Evolutionary conservation across 225 moss, liverwort and hornwort genomes (phyloP), one percentile per base, ranked within the genome.

Genomic region (Bryoerythrophyllum caledonicum): DNA sequence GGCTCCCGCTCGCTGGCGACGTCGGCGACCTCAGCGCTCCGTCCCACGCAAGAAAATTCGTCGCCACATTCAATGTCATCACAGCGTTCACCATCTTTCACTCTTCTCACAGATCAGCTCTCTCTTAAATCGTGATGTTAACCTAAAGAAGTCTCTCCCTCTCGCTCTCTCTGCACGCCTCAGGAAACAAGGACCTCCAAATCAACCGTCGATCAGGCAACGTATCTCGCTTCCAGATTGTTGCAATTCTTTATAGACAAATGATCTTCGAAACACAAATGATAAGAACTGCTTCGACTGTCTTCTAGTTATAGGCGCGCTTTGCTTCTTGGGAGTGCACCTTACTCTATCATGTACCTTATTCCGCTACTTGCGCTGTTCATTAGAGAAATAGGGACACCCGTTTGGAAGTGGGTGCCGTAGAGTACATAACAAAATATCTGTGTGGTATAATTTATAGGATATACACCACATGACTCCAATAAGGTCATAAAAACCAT

Each of bases 1-100:
- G 71, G 1, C 84, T 84, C 4, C 40, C 81, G 2, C 62, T 21
- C 30, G 10, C 75, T 27, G 59, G 67, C 3, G 75, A 66, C 8
- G 32, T 11, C 26, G 78, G 78, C 19, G 81, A 78, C 63, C 72
- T 63, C 2, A 75, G 74, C 64, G n/a, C 6, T 72, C 74, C 81
- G 4, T 81, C 78, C 35, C 35, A 58, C 5, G 75, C 32, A 21
- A 81, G 75, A 0, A 65, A 0, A 38, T 83, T 62, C 21, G 30
- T 57, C 10, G 58, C 8, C 32, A 85, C 81, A 68, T 64, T 63
- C 67, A 81, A 71, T 43, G 63, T 28, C 85, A 85, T 40, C 57
- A 68, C 72, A 19, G 4, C 58, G 62, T 62, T 72, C 65, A 78
- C 85, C 85, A 85, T 85, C 43, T 0, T n/a, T 40, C 12, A 0